phyloP scores from a whole-genome alignment of 176 grass and related monocot genomes.

The Avena eriantha region DNA sequence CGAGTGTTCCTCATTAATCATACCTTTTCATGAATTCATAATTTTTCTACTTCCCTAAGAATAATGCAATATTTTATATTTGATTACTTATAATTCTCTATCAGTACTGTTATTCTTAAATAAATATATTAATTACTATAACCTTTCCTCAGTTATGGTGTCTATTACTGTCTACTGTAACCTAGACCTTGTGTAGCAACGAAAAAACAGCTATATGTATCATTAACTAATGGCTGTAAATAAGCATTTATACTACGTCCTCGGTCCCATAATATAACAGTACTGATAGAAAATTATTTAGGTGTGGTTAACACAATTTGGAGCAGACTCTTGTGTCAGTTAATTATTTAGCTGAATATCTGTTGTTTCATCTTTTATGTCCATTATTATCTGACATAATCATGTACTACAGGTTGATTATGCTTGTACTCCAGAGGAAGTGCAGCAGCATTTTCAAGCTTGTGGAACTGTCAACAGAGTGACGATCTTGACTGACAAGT shows the following conservation, averaged over 20 bases:
- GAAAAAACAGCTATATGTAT: background rate
- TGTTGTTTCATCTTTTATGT: background rate
- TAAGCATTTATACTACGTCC: background rate
- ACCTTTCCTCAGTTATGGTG: background rate
- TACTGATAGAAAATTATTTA: too few species aligned
- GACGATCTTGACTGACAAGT: slow-evolving; percentile 72
- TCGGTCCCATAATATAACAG: too few species aligned
- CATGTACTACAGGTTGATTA: slow-evolving; percentile 60
- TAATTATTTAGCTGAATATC: background rate
- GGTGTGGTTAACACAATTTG: background rate
- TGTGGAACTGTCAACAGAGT: slow-evolving; percentile 70
- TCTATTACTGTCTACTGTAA: background rate
- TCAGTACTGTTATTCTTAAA: background rate
- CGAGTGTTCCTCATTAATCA: background rate
- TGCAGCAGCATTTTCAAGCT: slow-evolving; percentile 74
- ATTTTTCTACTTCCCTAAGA: background rate
- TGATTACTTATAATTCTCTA: background rate
- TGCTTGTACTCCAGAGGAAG: slow-evolving; percentile 66
- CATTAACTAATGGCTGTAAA: background rate
- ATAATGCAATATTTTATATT: background rate
- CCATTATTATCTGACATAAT: slow-evolving; percentile 1
- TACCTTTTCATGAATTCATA: background rate
- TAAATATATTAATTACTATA: slow-evolving; percentile 1
- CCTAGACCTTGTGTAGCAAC: background rate
- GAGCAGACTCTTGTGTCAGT: background rate